These are phyloP conservation scores for Ballota nigra DNA, from an alignment of 257 asterid species.

Conservation along the genomic window DNA sequence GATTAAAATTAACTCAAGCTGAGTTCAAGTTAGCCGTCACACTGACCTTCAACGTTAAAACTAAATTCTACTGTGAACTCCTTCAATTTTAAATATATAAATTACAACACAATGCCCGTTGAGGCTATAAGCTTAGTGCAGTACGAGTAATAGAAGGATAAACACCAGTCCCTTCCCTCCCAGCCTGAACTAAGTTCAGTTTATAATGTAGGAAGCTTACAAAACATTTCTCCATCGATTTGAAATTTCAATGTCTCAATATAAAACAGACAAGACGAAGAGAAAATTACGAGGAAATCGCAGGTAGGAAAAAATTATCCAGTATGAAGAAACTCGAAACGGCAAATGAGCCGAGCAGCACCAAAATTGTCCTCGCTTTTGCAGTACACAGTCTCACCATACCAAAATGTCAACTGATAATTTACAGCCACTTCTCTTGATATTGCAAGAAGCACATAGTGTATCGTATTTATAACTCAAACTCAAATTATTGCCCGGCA, in stretches of 20 bases:
- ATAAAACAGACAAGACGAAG: background rate
- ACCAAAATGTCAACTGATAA: background rate
- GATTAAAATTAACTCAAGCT: too few species aligned
- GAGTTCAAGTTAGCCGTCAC: background rate
- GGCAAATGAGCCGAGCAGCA: background rate
- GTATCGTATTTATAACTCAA: background rate
- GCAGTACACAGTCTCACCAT: background rate
- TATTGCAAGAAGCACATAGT: background rate
- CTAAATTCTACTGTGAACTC: background rate
- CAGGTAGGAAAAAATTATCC: background rate
- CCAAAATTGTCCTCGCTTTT: background rate
- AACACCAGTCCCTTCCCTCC: background rate
- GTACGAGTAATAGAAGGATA: background rate
- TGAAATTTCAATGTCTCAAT: background rate
- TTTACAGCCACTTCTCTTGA: constrained; percentile 16
- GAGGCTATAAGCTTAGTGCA: background rate
- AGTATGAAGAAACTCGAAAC: background rate
- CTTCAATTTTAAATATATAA: background rate
- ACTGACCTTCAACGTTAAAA: background rate
- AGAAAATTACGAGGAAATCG: background rate
- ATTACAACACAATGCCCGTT: background rate
- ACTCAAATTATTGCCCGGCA: too few species aligned
- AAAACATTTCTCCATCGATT: too few species aligned
- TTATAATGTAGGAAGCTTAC: background rate
- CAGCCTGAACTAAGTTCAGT: too few species aligned